phyloP scores from a whole-genome alignment of 768 basidiomycete species.

The Cubamyces lactineus region DNA sequence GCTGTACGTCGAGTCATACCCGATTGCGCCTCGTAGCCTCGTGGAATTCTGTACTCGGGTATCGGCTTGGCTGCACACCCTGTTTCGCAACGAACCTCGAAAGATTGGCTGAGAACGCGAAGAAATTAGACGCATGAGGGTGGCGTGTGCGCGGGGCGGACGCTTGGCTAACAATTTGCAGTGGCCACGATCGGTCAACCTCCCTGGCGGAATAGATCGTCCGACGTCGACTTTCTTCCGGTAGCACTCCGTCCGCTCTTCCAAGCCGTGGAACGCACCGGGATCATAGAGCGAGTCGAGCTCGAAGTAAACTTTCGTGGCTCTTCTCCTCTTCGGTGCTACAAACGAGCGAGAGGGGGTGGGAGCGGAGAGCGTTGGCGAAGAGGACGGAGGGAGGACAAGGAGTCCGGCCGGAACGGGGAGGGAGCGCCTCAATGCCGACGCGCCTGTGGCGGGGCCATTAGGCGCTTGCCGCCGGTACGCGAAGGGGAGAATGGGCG shows the following conservation, averaged over 20 bases:
- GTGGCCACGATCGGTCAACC: neutral
- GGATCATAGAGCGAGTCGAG: neutral
- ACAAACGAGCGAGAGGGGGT: too few relatives aligned
- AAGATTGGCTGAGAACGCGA: neutral
- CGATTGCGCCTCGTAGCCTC: neutral
- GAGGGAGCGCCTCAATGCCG: neutral
- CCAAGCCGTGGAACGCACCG: too few relatives aligned
- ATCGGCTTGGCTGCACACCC: too few relatives aligned
- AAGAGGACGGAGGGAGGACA: neutral
- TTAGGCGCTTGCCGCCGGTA: neutral
- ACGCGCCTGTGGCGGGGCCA: constrained; percentile 10
- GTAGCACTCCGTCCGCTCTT: neutral
- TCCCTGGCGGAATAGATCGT: neutral
- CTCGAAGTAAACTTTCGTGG: neutral
- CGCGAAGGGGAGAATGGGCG: neutral
- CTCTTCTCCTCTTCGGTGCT: too few relatives aligned
- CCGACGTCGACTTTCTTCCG: neutral
- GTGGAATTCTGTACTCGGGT: too few relatives aligned
- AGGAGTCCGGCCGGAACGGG: neutral
- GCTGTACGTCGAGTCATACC: neutral
- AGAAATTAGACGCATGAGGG: too few relatives aligned
- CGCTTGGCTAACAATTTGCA: neutral
- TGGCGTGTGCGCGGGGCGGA: too few relatives aligned
- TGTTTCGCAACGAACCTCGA: neutral
- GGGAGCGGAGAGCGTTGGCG: neutral